phyloP scores from a whole-genome alignment of 345 rosid species.

The Pseudoturritis turrita region DNA sequence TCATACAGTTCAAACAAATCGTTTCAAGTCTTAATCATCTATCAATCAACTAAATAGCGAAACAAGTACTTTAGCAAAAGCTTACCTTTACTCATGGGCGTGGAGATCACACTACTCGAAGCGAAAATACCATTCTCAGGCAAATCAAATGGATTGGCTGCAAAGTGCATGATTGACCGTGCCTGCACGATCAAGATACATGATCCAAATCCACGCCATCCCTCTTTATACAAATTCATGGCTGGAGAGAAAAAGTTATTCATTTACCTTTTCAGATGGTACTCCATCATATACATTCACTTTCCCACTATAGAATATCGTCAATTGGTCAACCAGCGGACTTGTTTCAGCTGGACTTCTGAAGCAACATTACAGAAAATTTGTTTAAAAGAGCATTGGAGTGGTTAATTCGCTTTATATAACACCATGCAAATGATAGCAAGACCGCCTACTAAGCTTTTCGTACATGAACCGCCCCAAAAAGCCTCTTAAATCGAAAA shows the following conservation, averaged over 20 bases:
- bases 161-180: slow-evolving; percentile 75
- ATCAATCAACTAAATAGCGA: slow-evolving; percentile 1
- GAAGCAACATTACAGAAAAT: slow-evolving; percentile 27
- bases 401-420: background rate
- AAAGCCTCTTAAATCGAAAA: background rate
- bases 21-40: background rate
- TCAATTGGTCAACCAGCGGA: slow-evolving; percentile 61
- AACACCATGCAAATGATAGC: background rate
- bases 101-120: slow-evolving; percentile 38
- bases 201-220: slow-evolving; percentile 34
- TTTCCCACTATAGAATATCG: slow-evolving; percentile 92
- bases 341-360: slow-evolving; percentile 49
- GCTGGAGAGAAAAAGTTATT: slow-evolving; percentile 33
- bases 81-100: slow-evolving; percentile 51
- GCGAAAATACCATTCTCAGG: slow-evolving; percentile 42
- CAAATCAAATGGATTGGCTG: slow-evolving; percentile 57
- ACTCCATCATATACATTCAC: slow-evolving; percentile 85
- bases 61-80: slow-evolving; percentile 21
- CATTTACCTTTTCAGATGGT: slow-evolving; percentile 77
- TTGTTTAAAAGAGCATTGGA: background rate
- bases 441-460: background rate
- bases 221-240: slow-evolving; percentile 29
- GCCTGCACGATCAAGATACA: slow-evolving; percentile 66
- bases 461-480: background rate
- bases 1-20: background rate